A percentile compares a stretch with the other conserved stretches of the same genome.
phyloP scores from a whole-genome alignment of 352 stramenopile species.

The Lagenidium giganteum region DNA sequence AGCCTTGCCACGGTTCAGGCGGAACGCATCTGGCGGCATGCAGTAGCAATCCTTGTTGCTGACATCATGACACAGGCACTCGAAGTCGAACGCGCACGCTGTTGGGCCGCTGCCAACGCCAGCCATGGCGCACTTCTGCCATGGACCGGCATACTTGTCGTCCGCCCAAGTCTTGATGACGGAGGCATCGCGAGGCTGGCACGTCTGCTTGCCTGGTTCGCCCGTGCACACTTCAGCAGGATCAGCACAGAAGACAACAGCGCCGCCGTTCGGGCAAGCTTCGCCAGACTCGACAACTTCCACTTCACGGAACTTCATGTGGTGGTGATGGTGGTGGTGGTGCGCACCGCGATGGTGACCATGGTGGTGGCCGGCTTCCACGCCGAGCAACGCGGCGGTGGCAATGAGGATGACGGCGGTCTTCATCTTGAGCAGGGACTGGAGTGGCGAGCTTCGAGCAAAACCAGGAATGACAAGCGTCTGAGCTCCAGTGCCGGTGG shows the following conservation, averaged over 20 bases:
- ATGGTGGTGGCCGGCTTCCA: background rate
- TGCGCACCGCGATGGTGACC: conserved; percentile 3
- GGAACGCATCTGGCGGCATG: conserved; percentile 38
- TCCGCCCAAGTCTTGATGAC: conserved; percentile 42
- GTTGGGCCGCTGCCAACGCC: conserved; percentile 36
- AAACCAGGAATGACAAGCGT: no score
- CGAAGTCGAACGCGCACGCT: conserved; percentile 42
- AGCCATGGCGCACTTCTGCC: conserved; percentile 24
- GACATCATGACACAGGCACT: conserved; percentile 38
- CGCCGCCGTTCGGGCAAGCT: conserved; percentile 36
- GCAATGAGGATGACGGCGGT: background rate
- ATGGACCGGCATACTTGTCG: conserved; percentile 29
- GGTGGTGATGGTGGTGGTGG: conserved; percentile 19
- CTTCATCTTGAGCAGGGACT: no score
- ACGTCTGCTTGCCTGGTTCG: conserved; percentile 26
- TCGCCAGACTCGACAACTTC: conserved; percentile 34
- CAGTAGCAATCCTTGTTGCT: conserved; percentile 43
- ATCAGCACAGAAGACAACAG: conserved; percentile 33
- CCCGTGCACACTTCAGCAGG: conserved; percentile 38
- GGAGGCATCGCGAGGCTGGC: conserved; percentile 26
- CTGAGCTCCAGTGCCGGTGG: no score
- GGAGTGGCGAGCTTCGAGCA: no score
- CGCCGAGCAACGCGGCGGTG: background rate
- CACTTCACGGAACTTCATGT: conserved; percentile 47
- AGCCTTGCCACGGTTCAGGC: conserved; percentile 18